Evolutionary conservation across 2,329 filamentous ascomycete genomes (phyloP), one percentile per base, ranked within the genome.

Genomic region (Ascocoryne sarcoides): DNA sequence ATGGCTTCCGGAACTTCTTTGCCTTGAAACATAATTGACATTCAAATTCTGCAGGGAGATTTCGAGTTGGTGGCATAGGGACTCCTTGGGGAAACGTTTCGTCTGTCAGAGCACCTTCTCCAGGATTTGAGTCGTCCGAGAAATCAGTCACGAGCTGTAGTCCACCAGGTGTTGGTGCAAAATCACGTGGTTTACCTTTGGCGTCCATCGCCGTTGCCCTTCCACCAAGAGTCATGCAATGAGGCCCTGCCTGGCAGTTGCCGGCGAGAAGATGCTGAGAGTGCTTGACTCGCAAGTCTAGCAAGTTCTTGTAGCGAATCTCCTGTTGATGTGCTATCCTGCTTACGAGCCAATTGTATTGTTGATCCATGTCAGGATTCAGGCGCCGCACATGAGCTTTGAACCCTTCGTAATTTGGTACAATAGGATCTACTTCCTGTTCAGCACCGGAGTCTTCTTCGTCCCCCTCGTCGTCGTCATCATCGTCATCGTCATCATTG

Each of bases 1-100:
- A 95, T 12, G 88, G 89, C 61, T 95, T 95, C 53, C 81, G 76
- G 53, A 92, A 88, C 54, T 79, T 86, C 68, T 92, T 94, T 38
- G 79, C 73, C 51, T 81, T 77, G 65, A 86, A 95, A 64, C 89
- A 95, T 16, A 95, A 67, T 28, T 84, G 82, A 52, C 89, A 95
- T 65, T 95, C 89, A 46, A 95, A 90, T 56, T 90, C 80, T 3
- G 88, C 86, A 1, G 89, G 89, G 5, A 95, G 70, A 12, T 75
- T 74, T 43, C 68, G 72, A 2, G 86, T 82, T 2, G 86, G 87
- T 4, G 89, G 89, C 62, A 86, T 74, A 5, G 86, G 87, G 4
- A 95, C 87, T 16, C 87, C 85, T 3, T 65, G 64, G 0, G 88
- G 87, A 55, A 95, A 94, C 47, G 79, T 82, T 14, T 88, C 83